These are phyloP conservation scores for Ceratocystis alfenasii DNA, from an alignment of 2,329 filamentous ascomycete genomes.

Conservation along the genomic window DNA sequence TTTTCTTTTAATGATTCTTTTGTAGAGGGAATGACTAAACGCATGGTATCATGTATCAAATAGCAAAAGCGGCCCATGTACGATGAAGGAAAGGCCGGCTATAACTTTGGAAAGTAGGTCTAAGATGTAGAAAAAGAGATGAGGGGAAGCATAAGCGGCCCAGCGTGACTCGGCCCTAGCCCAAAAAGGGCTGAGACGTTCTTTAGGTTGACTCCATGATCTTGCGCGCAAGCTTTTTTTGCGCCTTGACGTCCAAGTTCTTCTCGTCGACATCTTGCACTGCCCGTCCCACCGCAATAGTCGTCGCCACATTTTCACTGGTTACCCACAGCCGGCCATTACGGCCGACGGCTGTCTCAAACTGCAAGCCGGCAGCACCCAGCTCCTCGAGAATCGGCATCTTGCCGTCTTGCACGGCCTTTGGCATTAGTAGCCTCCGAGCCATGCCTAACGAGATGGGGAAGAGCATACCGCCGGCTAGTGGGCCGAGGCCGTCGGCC, in stretches of 20 bases:
- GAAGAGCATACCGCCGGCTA: constrained; percentile 80
- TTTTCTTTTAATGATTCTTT: not conserved
- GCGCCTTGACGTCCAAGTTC: constrained; percentile 49
- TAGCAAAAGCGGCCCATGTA: not conserved
- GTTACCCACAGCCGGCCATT: constrained; percentile 92
- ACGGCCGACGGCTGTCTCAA: constrained; percentile 85
- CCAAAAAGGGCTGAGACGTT: not conserved
- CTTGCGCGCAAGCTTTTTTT: constrained; percentile 58
- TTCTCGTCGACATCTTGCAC: constrained; percentile 66
- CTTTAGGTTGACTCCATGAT: constrained; percentile 28
- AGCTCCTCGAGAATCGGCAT: constrained; percentile 69
- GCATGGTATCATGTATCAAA: not conserved
- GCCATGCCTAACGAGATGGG: constrained; percentile 68
- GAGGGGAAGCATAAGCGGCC: not conserved
- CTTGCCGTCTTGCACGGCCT: constrained; percentile 48
- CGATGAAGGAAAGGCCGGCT: not conserved
- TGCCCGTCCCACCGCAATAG: constrained; percentile 66
- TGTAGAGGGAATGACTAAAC: not conserved
- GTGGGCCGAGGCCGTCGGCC: constrained; percentile 70
- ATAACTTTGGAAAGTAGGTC: constrained; percentile 5
- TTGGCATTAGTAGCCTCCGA: constrained; percentile 59
- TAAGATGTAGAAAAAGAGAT: not conserved
- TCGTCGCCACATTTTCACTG: constrained; percentile 58
- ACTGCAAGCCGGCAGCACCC: constrained; percentile 62
- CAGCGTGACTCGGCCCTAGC: not conserved